Evolutionary conservation across 2,329 filamentous ascomycete genomes (phyloP), one percentile per base, ranked within the genome.

Genomic region (Botrytis byssoidea): DNA sequence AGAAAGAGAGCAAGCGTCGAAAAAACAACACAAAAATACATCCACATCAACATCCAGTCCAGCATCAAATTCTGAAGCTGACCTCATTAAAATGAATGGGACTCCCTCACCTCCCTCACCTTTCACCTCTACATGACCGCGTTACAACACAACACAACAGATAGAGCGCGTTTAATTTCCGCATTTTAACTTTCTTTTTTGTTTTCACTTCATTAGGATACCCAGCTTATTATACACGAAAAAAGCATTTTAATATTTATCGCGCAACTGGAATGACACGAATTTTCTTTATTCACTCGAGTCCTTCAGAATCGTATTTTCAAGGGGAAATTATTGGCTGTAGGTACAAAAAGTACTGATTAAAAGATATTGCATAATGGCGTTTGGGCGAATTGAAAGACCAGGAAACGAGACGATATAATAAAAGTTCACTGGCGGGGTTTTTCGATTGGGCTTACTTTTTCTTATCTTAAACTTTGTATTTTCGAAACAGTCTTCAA

Each of bases 211-310:
- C 35, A 22, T 66, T 9, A 57, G 60, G 70, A 72, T 67, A 72
- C 70, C 70, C 70, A 57, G 70, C 70, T 72, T 66, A 67, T 40
- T 67, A 46, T 46, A 72, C 44, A 57, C 65, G 46, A 71, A 66
- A 71, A 57, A 66, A 67, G 70, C 70, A 72, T 72, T 67, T 72
- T 72, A 72, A 72, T 66, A 55, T 46, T 67, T 46, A 59, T 67
- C 7, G 61, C 18, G 32, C 48, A n/a, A 57, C 57, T 68, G 35
- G 18, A 68, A 66, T 55, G 59, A 29, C 44, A 65, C 69, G 69
- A 71, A 55, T 65, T 67, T 57, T 42, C 14, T 72, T 66, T 57
- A 42, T 40, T 18, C 16, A 55, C 32, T 8, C n/a, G 20, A 40
- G 9, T 14, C 32, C 65, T 55, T n/a, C 32, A 10, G 12, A 51